These are phyloP conservation scores for Aspergillus sclerotioniger DNA, from an alignment of 495 filamentous ascomycete genomes.

Conservation along the genomic window DNA sequence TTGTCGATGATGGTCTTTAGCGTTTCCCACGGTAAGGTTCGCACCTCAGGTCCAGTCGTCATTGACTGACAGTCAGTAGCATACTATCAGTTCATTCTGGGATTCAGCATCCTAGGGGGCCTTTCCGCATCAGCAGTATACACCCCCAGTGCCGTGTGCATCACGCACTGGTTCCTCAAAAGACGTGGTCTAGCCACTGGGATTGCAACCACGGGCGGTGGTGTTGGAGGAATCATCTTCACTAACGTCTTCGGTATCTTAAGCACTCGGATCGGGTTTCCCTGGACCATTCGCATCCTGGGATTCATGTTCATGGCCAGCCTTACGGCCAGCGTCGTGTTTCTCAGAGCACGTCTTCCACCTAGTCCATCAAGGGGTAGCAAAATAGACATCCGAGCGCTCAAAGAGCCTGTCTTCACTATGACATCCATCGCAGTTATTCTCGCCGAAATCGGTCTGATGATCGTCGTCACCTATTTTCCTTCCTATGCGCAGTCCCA, in stretches of 20 bases:
- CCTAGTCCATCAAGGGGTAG: conserved; percentile 28
- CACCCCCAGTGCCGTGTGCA: conserved; percentile 54
- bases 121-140: conserved; percentile 46
- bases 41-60: not conserved
- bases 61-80: conserved; percentile 4
- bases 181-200: conserved; percentile 55
- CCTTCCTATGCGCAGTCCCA: conserved; percentile 23
- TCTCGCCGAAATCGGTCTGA: conserved; percentile 20
- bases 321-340: conserved; percentile 55
- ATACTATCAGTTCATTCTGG: conserved; percentile 34
- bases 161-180: conserved; percentile 64
- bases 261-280: conserved; percentile 27
- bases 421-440: conserved; percentile 39
- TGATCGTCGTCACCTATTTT: conserved; percentile 30
- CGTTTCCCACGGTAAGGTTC: conserved; percentile 14
- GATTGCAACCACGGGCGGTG: conserved; percentile 15
- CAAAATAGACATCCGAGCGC: conserved; percentile 36
- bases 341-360: conserved; percentile 57
- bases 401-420: conserved; percentile 51
- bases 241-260: conserved; percentile 36
- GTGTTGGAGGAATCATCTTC: conserved; percentile 46
- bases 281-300: conserved; percentile 31
- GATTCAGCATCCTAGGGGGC: conserved; percentile 26
- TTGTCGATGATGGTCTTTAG: conserved; percentile 29
- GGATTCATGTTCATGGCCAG: conserved; percentile 36